phyloP scores from a whole-genome alignment of 2,329 filamentous ascomycete genomes.

The Claviceps digitariae region DNA sequence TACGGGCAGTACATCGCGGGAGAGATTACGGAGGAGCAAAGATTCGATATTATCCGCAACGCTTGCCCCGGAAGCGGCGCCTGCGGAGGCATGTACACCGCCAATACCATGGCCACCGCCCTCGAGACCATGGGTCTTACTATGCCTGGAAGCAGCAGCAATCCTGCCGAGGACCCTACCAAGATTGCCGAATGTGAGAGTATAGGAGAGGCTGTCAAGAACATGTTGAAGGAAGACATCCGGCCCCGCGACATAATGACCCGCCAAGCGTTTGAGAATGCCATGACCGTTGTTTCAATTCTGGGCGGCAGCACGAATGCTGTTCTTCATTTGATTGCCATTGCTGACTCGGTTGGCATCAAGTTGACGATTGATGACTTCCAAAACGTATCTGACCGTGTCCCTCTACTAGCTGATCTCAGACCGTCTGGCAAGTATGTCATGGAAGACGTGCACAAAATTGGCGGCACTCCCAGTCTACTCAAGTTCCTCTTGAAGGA shows the following conservation, averaged over 20 bases:
- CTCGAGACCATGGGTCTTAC: slow-evolving; percentile 86
- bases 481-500: slow-evolving; percentile 80
- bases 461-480: slow-evolving; percentile 75
- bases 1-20: slow-evolving; percentile 92
- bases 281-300: slow-evolving; percentile 72
- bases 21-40: slow-evolving; percentile 78
- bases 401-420: slow-evolving; percentile 66
- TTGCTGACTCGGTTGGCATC: slow-evolving; percentile 68
- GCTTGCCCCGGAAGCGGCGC: slow-evolving; percentile 58
- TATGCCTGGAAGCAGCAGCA: slow-evolving; percentile 69
- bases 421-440: slow-evolving; percentile 81
- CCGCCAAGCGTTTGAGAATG: slow-evolving; percentile 68
- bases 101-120: slow-evolving; percentile 85
- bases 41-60: slow-evolving; percentile 88
- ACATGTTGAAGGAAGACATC: slow-evolving; percentile 63
- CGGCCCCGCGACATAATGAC: slow-evolving; percentile 67
- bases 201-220: slow-evolving; percentile 61
- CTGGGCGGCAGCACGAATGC: slow-evolving; percentile 78
- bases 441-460: slow-evolving; percentile 72
- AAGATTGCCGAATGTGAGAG: slow-evolving; percentile 62
- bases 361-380: slow-evolving; percentile 79
- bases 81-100: slow-evolving; percentile 83
- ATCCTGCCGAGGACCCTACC: slow-evolving; percentile 57
- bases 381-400: slow-evolving; percentile 67
- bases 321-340: slow-evolving; percentile 72